Base-by-base conservation (phyloP, 805 yeast species). In the Teunomyces lycoperdinae region DNA sequence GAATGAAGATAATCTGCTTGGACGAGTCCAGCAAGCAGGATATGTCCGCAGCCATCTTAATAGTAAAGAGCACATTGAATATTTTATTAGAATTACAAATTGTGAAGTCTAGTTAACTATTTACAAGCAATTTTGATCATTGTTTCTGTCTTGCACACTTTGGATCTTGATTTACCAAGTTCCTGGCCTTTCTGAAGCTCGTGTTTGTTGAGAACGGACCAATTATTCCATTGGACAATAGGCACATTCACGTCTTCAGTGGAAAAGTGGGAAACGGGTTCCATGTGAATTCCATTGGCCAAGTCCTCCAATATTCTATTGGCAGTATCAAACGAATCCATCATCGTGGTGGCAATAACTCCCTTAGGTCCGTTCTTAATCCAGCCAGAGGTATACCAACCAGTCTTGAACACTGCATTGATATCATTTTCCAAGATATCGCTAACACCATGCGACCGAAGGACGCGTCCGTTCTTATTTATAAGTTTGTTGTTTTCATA, bases 351-450 rank as follows among this genome's bases (percentile, higher is more conserved):
- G 13, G 96, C 95, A 54, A 94, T 94, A 3, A 89, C 95, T 1
- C 99, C 99, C 27, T 78, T 78, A 6, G 96, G 87, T 0, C 96
- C 96, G 44, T 79, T 83, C 48, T 86, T 81, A 42, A 90, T 84
- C 99, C 99, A 94, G 0, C 99, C 99, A 7, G 90, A 73, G 2
- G 87, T 83, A 57, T 90, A 92, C 49, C 89, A 68, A 0, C 89
- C 85, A 2, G 59, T 60, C 40, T 62, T 55, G 39, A 57, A 61
- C 61, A 68, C 27, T 7, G 55, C 46, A 20, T 54, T 52, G 2
- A 41, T 36, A 62, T 56, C 32, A 51, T 55, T 36, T 45, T 50
- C 51, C 6, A 58, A 47, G 6, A 45, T 44, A 9, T 47, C 40
- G 3, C 63, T 44, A 9, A 6, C 27, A 2, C 41, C 41, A 11